phyloP scores from a whole-genome alignment of 805 yeast genomes.

The Lipomyces anomalus region DNA sequence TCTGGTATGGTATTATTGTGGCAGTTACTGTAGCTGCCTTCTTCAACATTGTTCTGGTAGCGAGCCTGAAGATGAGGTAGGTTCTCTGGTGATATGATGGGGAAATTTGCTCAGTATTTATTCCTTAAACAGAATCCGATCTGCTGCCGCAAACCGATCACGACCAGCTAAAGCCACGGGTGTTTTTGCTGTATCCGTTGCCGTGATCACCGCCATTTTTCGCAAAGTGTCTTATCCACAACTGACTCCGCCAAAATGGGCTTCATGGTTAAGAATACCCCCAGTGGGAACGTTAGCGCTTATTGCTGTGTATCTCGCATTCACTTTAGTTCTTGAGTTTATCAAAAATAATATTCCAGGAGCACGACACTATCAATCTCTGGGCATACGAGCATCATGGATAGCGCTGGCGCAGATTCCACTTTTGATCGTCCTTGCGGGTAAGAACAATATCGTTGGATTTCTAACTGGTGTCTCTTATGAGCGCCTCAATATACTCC shows the following conservation, averaged over 20 bases:
- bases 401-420: slow-evolving; percentile 29
- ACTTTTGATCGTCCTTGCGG: slow-evolving; percentile 25
- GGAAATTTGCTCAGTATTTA: slow-evolving; percentile 4
- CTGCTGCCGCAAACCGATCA: slow-evolving; percentile 2
- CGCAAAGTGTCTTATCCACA: slow-evolving; percentile 12
- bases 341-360: slow-evolving; percentile 9
- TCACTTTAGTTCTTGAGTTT: slow-evolving; percentile 23
- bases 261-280: slow-evolving; percentile 7
- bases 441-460: slow-evolving; percentile 13
- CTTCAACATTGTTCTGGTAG: slow-evolving; percentile 3
- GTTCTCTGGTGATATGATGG: not conserved
- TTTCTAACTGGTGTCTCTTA: slow-evolving; percentile 25
- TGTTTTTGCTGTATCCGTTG: slow-evolving; percentile 1
- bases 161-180: slow-evolving; percentile 3
- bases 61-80: not conserved
- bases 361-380: slow-evolving; percentile 21
- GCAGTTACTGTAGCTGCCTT: slow-evolving; percentile 3
- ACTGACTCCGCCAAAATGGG: slow-evolving; percentile 2
- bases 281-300: slow-evolving; percentile 13
- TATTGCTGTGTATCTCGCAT: slow-evolving; percentile 14
- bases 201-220: slow-evolving; percentile 4
- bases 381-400: slow-evolving; percentile 28
- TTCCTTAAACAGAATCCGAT: slow-evolving; percentile 1
- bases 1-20: slow-evolving; percentile 7
- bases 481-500: slow-evolving; percentile 24